phyloP scores from a whole-genome alignment of 306 rosid species.

The Prunus kanzakura region DNA sequence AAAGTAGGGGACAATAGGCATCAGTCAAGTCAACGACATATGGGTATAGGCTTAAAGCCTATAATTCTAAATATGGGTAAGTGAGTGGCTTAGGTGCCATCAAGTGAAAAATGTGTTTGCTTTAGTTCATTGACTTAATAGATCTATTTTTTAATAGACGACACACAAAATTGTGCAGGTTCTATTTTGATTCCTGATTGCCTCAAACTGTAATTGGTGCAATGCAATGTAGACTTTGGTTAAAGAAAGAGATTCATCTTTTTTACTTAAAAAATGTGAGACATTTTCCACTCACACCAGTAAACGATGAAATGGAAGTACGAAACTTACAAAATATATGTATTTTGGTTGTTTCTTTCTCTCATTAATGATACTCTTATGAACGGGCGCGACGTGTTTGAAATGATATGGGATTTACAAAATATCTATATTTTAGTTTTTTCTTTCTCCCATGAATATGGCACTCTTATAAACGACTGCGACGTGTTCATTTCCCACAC shows the following conservation, averaged over 20 bases:
- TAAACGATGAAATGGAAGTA: too few relatives aligned
- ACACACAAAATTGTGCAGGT: background rate
- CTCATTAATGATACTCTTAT: too few relatives aligned
- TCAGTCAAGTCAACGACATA: background rate
- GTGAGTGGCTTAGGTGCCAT: background rate
- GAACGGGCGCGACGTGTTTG: too few relatives aligned
- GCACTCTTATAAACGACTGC: background rate
- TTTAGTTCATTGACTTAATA: background rate
- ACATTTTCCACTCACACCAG: too few relatives aligned
- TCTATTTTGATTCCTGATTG: background rate
- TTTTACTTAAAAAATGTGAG: background rate
- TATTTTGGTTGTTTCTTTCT: too few relatives aligned
- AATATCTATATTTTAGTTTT: background rate
- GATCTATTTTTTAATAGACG: background rate
- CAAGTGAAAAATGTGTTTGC: background rate
- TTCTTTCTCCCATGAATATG: background rate
- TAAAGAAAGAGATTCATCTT: background rate
- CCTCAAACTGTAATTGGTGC: background rate
- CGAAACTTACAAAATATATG: too few relatives aligned
- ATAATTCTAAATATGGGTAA: too few relatives aligned
- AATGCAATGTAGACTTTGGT: background rate
- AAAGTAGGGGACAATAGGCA: background rate
- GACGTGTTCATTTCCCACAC: too few relatives aligned
- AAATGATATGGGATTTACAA: too few relatives aligned
- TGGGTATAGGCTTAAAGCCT: background rate